Conservation (phyloP, 1,139 yeast genomes). For the Zygosaccharomyces sapae region DNA sequence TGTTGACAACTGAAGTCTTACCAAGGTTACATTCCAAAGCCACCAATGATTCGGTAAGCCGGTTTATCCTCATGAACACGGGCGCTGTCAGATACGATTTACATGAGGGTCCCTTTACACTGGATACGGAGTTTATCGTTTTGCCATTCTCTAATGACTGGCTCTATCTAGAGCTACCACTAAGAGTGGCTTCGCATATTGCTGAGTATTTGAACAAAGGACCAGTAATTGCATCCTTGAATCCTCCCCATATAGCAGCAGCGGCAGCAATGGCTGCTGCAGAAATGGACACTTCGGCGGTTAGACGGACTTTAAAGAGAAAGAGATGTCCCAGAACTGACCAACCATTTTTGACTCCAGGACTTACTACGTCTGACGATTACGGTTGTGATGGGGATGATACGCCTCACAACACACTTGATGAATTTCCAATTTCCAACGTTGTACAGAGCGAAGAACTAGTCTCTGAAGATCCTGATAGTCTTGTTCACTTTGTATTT, state of each 20-base stretch:
- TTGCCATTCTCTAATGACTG: slow-evolving; percentile 84
- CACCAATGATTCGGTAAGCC: slow-evolving; percentile 36
- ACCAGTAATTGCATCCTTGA: slow-evolving; percentile 20
- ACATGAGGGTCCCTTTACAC: slow-evolving; percentile 78
- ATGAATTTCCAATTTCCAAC: slow-evolving; percentile 63
- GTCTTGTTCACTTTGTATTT: slow-evolving; percentile 63
- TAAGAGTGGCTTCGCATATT: slow-evolving; percentile 30
- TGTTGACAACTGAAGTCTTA: slow-evolving; percentile 57
- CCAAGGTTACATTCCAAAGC: slow-evolving; percentile 45
- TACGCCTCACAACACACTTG: slow-evolving; percentile 65
- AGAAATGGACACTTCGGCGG: not conserved
- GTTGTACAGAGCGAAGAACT: slow-evolving; percentile 52
- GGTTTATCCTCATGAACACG: slow-evolving; percentile 72
- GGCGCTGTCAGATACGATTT: slow-evolving; percentile 88
- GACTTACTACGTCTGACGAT: slow-evolving; percentile 81
- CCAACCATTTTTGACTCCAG: slow-evolving; percentile 38
- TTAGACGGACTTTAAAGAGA: not conserved
- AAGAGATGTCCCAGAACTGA: slow-evolving; percentile 32
- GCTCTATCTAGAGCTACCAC: slow-evolving; percentile 41
- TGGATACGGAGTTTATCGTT: slow-evolving; percentile 74
- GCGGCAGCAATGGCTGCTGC: not conserved
- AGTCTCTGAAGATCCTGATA: slow-evolving; percentile 26
- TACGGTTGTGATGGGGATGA: slow-evolving; percentile 89
- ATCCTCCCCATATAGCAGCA: slow-evolving; percentile 18
- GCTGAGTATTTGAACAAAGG: slow-evolving; percentile 33